Conservation (phyloP, 164 flowering plant species). For the Nymphaea colorata region DNA sequence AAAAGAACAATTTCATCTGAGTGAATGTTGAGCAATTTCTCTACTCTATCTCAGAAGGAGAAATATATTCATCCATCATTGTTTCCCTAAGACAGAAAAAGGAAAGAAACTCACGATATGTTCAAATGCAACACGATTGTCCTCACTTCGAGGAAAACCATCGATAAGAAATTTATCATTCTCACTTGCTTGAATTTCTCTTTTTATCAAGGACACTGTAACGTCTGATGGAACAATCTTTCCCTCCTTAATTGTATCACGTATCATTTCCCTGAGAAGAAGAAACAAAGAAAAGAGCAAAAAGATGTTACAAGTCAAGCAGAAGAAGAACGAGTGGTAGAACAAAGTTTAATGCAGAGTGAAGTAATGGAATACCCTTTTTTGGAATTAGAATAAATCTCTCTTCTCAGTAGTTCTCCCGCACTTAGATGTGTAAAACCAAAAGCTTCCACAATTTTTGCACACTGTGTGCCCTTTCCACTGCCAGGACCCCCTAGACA, state of each 20-base stretch:
- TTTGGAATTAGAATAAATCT: conserved; percentile 53
- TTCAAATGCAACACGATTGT: conserved; percentile 84
- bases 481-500: conserved; percentile 87
- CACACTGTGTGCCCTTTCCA: conserved; percentile 91
- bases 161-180: conserved; percentile 71
- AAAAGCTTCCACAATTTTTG: conserved; percentile 54
- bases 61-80: background rate
- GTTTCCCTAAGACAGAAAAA: background rate
- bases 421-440: conserved; percentile 89
- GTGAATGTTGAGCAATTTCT: no score
- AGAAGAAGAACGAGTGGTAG: background rate
- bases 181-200: conserved; percentile 53
- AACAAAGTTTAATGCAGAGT: conserved; percentile 1
- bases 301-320: background rate
- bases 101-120: conserved; percentile 48
- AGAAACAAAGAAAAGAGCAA: background rate
- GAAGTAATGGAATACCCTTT: conserved; percentile 37
- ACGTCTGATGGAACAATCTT: conserved; percentile 86
- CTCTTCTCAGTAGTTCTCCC: conserved; percentile 74
- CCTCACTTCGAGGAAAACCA: conserved; percentile 93
- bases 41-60: background rate
- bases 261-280: conserved; percentile 57
- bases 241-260: conserved; percentile 65
- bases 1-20: no score
- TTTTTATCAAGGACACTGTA: conserved; percentile 61